phyloP scores from a whole-genome alignment of 2,329 filamentous ascomycete genomes.

The Lecanicillium sp. region DNA sequence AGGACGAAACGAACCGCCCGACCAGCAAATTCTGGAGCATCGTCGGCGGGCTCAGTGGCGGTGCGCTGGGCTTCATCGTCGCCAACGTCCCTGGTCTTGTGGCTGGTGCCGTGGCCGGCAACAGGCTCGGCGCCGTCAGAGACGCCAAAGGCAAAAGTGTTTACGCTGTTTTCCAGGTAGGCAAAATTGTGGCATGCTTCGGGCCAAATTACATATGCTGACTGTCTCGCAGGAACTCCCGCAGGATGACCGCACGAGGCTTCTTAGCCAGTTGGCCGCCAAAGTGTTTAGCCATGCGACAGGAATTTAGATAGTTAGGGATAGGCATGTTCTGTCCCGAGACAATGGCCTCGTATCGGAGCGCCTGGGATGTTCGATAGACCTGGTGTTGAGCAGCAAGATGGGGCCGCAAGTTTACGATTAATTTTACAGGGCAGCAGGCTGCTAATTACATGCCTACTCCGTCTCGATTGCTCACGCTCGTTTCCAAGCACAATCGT shows the following conservation, averaged over 20 bases:
- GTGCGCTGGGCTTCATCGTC: conserved; percentile 88
- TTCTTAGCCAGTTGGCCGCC: conserved; percentile 77
- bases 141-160: conserved; percentile 94
- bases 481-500: conserved; percentile 11
- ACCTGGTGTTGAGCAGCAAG: no score
- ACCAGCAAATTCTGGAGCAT: conserved; percentile 81
- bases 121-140: conserved; percentile 80
- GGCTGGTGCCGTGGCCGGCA: conserved; percentile 87
- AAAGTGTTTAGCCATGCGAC: conserved; percentile 81
- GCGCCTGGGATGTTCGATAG: no score
- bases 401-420: no score
- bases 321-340: no score
- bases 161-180: conserved; percentile 73
- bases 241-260: conserved; percentile 69
- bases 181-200: conserved; percentile 15
- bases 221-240: conserved; percentile 60
- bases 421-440: no score
- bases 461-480: conserved; percentile 8
- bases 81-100: conserved; percentile 85
- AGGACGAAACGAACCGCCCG: conserved; percentile 51
- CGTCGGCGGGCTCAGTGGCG: conserved; percentile 79
- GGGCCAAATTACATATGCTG: neutral
- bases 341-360: no score
- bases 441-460: no score
- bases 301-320: no score